phyloP scores from a whole-genome alignment of 148 eudicot species.

The Cornus controversa region DNA sequence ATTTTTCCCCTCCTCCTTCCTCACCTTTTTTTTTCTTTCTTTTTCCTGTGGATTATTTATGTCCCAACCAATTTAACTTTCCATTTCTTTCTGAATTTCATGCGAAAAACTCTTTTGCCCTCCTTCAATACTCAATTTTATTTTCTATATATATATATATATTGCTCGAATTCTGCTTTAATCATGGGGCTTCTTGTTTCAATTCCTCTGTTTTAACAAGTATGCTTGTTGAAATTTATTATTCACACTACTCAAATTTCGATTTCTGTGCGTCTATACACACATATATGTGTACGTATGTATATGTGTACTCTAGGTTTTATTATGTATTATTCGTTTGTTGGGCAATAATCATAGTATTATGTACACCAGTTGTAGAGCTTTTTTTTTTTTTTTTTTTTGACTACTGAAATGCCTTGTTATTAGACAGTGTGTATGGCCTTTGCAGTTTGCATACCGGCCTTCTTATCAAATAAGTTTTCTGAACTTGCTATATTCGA shows the following conservation, averaged over 20 bases:
- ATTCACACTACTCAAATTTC: background rate
- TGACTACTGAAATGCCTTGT: too few species aligned
- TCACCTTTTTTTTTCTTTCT: background rate
- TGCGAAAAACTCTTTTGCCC: background rate
- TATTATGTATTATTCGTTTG: background rate
- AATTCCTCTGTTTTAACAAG: background rate
- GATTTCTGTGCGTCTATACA: background rate
- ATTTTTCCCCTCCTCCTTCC: background rate
- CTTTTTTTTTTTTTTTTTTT: too few species aligned
- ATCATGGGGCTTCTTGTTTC: background rate
- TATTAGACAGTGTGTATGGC: too few species aligned
- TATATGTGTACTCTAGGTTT: background rate
- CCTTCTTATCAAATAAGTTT: background rate
- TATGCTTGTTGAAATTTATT: background rate
- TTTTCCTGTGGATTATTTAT: background rate
- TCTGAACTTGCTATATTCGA: background rate
- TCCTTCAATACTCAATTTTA: background rate
- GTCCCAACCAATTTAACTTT: background rate
- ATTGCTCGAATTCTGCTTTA: too few species aligned
- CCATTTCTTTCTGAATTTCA: background rate
- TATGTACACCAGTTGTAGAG: background rate
- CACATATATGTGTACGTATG: too few species aligned
- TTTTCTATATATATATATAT: too few species aligned
- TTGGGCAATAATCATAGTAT: background rate
- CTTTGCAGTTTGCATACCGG: background rate